Conservation (phyloP, 805 yeast species). For the Isabelozyma gotoi region DNA sequence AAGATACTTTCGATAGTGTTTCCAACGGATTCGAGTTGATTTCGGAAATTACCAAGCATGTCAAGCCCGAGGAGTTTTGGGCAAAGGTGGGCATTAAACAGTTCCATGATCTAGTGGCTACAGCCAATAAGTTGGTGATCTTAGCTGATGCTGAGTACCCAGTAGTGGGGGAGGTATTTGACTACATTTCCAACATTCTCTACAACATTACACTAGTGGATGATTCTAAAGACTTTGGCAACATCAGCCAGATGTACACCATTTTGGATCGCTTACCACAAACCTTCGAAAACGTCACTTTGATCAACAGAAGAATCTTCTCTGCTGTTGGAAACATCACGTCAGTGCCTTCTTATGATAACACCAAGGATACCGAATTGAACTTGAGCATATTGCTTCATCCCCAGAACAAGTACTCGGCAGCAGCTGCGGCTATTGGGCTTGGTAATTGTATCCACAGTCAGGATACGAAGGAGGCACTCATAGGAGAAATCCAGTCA, state of each 20-base stretch:
- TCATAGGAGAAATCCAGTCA: constrained; percentile 5
- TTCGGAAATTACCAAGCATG: constrained; percentile 8
- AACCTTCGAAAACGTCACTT: constrained; percentile 6
- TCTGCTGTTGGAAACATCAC: constrained; percentile 34
- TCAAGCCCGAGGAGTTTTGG: neutral
- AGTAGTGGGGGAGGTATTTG: constrained; percentile 10
- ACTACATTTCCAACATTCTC: constrained; percentile 11
- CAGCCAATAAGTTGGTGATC: neutral
- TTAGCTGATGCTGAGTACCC: neutral
- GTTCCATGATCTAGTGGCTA: neutral
- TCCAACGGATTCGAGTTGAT: constrained; percentile 6
- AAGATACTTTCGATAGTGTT: neutral
- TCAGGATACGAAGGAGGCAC: constrained; percentile 11
- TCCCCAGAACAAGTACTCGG: constrained; percentile 17
- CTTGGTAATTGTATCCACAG: constrained; percentile 36
- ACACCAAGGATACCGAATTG: constrained; percentile 14
- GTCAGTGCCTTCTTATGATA: constrained; percentile 28
- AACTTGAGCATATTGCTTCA: constrained; percentile 12
- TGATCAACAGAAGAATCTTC: constrained; percentile 27
- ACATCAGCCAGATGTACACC: constrained; percentile 7
- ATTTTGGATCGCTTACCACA: constrained; percentile 4
- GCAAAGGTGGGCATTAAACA: neutral
- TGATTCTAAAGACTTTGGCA: constrained; percentile 3
- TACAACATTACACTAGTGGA: constrained; percentile 20
- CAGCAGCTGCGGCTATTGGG: constrained; percentile 29